Evolutionary conservation across 1,284 basidiomycete genomes (phyloP).

Genomic region (Ceratobasidium sp.): DNA sequence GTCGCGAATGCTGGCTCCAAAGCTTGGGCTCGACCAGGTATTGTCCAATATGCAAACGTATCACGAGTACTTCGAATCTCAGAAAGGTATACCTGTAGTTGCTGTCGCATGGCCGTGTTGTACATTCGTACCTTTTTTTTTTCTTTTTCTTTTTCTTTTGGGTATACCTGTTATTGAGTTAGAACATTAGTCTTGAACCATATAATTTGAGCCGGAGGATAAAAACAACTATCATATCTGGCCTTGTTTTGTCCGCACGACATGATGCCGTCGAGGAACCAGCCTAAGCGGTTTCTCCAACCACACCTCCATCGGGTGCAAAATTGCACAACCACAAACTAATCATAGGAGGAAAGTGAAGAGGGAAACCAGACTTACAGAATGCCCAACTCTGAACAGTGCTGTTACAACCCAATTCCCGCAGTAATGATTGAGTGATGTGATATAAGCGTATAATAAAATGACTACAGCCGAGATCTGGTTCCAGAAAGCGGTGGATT

Average conservation of each 20-base stretch:
- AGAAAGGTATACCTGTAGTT: constrained; percentile 70
- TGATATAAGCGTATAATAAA: constrained; percentile 17
- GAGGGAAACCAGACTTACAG: constrained; percentile 53
- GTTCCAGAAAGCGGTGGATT: background rate
- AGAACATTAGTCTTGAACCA: constrained; percentile 15
- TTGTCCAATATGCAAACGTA: constrained; percentile 85
- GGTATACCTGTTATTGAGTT: constrained; percentile 19
- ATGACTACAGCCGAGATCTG: constrained; percentile 11
- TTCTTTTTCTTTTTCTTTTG: background rate
- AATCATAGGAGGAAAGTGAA: constrained; percentile 44
- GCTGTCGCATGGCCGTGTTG: background rate
- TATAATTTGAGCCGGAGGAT: background rate
- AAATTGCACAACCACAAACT: constrained; percentile 42
- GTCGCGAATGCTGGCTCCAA: constrained; percentile 79
- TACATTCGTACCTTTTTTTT: background rate
- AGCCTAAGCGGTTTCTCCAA: constrained; percentile 60
- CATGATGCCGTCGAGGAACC: constrained; percentile 41
- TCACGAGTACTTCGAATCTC: constrained; percentile 75
- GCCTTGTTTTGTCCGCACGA: constrained; percentile 51
- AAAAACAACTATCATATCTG: constrained; percentile 52
- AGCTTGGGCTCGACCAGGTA: constrained; percentile 82
- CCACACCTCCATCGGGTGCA: constrained; percentile 67
- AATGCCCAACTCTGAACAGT: background rate
- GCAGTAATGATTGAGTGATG: constrained; percentile 5
- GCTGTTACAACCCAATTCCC: background rate